These are phyloP conservation scores for Aureobasidium sp. DNA, from an alignment of 2,329 filamentous ascomycete species.

Conservation along the genomic window DNA sequence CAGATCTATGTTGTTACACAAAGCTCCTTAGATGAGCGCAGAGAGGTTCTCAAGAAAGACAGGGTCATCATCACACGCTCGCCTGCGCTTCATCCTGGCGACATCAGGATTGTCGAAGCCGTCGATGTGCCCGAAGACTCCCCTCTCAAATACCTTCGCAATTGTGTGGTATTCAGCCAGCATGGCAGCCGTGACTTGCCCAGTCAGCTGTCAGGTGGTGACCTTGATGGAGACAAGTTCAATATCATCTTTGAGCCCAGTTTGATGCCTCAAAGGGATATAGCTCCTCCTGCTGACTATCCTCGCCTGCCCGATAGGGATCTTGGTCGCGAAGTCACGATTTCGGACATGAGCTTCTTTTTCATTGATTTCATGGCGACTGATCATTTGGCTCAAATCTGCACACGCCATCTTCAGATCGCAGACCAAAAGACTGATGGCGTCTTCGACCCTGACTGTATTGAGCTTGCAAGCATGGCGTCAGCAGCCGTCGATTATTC, in stretches of 20 bases:
- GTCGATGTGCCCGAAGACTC: constrained; percentile 52
- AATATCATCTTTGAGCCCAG: constrained; percentile 66
- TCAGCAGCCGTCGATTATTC: constrained; percentile 33
- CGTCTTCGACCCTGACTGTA: constrained; percentile 1
- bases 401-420: constrained; percentile 34
- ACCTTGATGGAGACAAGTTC: constrained; percentile 77
- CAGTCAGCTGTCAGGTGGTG: constrained; percentile 71
- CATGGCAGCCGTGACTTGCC: constrained; percentile 66
- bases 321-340: constrained; percentile 53
- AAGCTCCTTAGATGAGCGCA: constrained; percentile 25
- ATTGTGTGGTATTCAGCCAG: constrained; percentile 73
- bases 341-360: constrained; percentile 67
- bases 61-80: constrained; percentile 64
- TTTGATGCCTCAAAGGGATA: constrained; percentile 37
- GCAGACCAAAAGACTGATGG: constrained; percentile 29
- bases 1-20: constrained; percentile 62
- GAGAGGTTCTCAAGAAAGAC: constrained; percentile 30
- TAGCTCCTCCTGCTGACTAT: constrained; percentile 62
- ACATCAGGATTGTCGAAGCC: constrained; percentile 61
- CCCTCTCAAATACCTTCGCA: constrained; percentile 55
- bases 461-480: constrained; percentile 33
- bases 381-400: constrained; percentile 37
- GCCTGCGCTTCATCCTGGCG: constrained; percentile 74
- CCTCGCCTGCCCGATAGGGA: constrained; percentile 49
- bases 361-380: constrained; percentile 70